phyloP scores from a whole-genome alignment of 2,329 filamentous ascomycete species.

The Dryadomyces quercus-mongolicae region DNA sequence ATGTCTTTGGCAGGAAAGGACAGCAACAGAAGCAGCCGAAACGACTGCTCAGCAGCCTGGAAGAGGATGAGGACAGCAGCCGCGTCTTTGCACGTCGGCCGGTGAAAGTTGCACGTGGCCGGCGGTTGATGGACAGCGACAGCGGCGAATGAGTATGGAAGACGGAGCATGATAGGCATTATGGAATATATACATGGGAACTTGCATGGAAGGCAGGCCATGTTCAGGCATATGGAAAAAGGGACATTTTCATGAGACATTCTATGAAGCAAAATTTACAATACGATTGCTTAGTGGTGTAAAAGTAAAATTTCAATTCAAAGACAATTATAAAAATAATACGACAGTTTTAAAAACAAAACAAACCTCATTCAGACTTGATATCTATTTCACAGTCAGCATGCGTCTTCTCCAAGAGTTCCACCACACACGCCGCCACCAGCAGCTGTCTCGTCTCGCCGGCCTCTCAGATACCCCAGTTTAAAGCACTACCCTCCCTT shows the following conservation, averaged over 20 bases:
- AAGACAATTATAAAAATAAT: not conserved
- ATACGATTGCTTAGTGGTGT: too few species aligned
- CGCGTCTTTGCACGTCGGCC: conserved; percentile 1
- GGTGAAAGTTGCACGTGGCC: not conserved
- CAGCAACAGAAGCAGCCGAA: not conserved
- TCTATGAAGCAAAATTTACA: too few species aligned
- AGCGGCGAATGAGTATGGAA: conserved; percentile 4
- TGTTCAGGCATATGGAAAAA: too few species aligned
- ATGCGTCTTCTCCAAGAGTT: too few species aligned
- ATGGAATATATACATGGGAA: not conserved
- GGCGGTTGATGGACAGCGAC: conserved; percentile 8
- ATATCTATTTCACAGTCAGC: not conserved
- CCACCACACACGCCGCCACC: too few species aligned
- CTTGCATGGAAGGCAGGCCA: too few species aligned
- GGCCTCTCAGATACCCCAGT: conserved; percentile 17
- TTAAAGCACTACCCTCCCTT: conserved; percentile 25
- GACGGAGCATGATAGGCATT: not conserved
- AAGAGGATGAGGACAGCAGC: not conserved
- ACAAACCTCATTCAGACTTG: not conserved
- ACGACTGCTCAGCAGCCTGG: not conserved
- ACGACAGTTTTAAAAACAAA: not conserved
- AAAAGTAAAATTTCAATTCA: too few species aligned
- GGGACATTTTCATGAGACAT: too few species aligned
- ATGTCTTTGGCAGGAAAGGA: not conserved
- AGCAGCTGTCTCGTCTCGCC: too few species aligned